These are phyloP conservation scores for Claviceps quebecensis DNA, from an alignment of 2,329 filamentous ascomycete species.

Conservation along the genomic window DNA sequence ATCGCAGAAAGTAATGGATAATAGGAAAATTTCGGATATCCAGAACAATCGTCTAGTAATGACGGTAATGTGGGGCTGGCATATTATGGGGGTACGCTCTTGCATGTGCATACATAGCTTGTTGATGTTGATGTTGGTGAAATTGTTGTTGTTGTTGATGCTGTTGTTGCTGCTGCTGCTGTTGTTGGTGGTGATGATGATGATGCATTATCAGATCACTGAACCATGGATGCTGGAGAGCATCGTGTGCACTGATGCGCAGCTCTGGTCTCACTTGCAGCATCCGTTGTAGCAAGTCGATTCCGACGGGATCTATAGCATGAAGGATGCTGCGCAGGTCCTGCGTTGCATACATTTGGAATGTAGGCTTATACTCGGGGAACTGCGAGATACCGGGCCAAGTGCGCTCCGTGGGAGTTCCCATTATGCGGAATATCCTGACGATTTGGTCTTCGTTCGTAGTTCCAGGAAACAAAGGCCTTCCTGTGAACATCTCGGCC, in stretches of 20 bases:
- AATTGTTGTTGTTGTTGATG: constrained; percentile 28
- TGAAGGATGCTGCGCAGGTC: constrained; percentile 77
- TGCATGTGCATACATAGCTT: constrained; percentile 28
- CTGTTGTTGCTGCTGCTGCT: constrained; percentile 27
- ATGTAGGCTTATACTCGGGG: constrained; percentile 94
- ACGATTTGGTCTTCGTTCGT: constrained; percentile 97
- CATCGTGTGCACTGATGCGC: constrained; percentile 75
- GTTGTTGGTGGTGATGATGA: constrained; percentile 28
- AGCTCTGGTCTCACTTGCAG: constrained; percentile 86
- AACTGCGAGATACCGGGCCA: constrained; percentile 94
- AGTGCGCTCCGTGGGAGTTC: constrained; percentile 83
- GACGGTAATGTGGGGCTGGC: constrained; percentile 24
- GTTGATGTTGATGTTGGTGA: constrained; percentile 11
- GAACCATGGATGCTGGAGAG: constrained; percentile 88
- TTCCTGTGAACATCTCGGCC: constrained; percentile 97
- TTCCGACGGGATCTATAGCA: constrained; percentile 74
- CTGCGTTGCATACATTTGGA: constrained; percentile 88
- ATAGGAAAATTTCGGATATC: neutral
- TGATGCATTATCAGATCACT: constrained; percentile 51
- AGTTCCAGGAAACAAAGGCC: constrained; percentile 89
- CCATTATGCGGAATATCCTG: constrained; percentile 97
- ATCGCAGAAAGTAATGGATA: neutral
- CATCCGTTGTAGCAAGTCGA: constrained; percentile 82
- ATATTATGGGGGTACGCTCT: constrained; percentile 25
- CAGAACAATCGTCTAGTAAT: constrained; percentile 15